phyloP scores from a whole-genome alignment of 106 monocot species.

The Chionographis japonica region DNA sequence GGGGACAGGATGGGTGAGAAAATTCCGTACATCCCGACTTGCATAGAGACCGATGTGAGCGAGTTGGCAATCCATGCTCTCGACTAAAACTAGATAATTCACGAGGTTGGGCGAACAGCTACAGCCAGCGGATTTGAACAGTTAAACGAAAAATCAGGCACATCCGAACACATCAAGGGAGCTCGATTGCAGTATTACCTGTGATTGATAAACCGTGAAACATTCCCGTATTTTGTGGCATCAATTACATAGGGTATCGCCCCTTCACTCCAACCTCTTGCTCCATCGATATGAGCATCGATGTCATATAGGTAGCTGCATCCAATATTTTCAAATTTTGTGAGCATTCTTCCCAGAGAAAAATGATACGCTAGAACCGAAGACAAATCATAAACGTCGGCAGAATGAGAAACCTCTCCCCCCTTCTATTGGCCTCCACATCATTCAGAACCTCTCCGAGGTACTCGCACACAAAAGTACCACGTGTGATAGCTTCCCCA shows the following conservation, averaged over 20 bases:
- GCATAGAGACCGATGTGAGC: slow-evolving; percentile 87
- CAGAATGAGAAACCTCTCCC: slow-evolving; percentile 37
- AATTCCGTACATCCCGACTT: slow-evolving; percentile 58
- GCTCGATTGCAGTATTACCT: slow-evolving; percentile 37
- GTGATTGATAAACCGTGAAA: slow-evolving; percentile 95
- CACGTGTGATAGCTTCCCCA: slow-evolving; percentile 64
- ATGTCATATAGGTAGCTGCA: slow-evolving; percentile 78
- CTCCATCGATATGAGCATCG: slow-evolving; percentile 45
- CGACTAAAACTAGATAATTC: slow-evolving; percentile 70
- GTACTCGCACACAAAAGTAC: slow-evolving; percentile 90
- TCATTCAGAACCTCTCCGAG: slow-evolving; percentile 69
- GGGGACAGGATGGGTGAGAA: neutral
- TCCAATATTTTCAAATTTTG: slow-evolving; percentile 22
- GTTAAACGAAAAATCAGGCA: neutral
- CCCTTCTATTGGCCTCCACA: slow-evolving; percentile 30
- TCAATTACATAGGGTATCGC: slow-evolving; percentile 62
- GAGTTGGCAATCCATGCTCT: slow-evolving; percentile 93
- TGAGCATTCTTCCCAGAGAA: neutral
- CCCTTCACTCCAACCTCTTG: slow-evolving; percentile 32
- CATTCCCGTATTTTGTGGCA: slow-evolving; percentile 75
- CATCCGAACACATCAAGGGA: neutral
- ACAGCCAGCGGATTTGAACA: slow-evolving; percentile 1
- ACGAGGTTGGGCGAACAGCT: slow-evolving; percentile 93
- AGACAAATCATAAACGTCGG: neutral
- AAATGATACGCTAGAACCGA: neutral